A percentile compares a stretch with the other conserved stretches of the same genome.
These are phyloP conservation scores for Sporothrix dimorphospora DNA, from an alignment of 2,329 filamentous ascomycete species.

Conservation along the genomic window DNA sequence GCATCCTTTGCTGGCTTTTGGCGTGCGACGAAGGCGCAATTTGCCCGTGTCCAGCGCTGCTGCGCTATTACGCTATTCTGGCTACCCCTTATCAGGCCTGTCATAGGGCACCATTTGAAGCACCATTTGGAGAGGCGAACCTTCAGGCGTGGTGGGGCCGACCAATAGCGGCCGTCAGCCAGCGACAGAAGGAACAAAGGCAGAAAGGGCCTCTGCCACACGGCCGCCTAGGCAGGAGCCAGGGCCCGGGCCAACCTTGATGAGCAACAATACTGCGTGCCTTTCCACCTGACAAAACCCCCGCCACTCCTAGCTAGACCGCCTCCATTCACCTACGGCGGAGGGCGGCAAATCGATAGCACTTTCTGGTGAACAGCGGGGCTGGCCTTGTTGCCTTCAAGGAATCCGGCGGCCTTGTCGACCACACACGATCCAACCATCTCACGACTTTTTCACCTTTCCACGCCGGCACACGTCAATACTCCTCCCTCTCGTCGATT, in stretches of 20 bases:
- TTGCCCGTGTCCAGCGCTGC: background rate
- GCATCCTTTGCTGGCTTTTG: background rate
- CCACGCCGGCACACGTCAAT: background rate
- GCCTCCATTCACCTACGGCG: slow-evolving; percentile 10
- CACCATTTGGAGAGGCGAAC: background rate
- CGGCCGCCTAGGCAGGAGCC: background rate
- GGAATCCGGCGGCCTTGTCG: background rate
- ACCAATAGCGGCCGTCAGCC: background rate
- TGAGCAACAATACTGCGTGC: background rate
- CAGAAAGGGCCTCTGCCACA: background rate
- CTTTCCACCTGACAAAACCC: background rate
- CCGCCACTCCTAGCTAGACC: slow-evolving; percentile 11
- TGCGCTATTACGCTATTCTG: no score
- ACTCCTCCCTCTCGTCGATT: background rate
- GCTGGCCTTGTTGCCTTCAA: background rate
- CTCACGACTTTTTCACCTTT: background rate
- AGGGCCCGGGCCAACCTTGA: slow-evolving; percentile 1
- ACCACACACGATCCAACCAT: background rate
- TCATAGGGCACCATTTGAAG: slow-evolving; percentile 11
- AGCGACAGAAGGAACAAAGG: background rate
- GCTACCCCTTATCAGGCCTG: background rate
- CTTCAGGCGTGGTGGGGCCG: background rate
- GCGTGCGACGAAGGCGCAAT: background rate
- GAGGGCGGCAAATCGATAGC: slow-evolving; percentile 15
- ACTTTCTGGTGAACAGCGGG: background rate